Evolutionary conservation across 2,329 filamentous ascomycete genomes (phyloP).

Genomic region (Fusarium redolens): DNA sequence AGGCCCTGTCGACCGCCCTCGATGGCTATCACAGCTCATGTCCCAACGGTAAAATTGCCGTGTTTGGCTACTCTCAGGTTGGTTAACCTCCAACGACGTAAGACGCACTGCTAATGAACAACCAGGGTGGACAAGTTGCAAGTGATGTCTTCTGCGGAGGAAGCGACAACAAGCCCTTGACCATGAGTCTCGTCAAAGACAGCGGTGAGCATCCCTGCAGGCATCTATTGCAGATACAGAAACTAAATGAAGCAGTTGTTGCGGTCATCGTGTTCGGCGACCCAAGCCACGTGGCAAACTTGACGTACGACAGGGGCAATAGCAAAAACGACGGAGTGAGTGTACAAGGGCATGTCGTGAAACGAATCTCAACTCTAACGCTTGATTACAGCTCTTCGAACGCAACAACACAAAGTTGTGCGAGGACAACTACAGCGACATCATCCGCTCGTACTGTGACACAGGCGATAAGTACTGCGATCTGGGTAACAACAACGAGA

Average conservation of each 20-base stretch:
- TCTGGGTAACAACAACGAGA: constrained; percentile 42
- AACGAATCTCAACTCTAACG: constrained; percentile 19
- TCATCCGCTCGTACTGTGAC: constrained; percentile 56
- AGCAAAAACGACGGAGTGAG: constrained; percentile 53
- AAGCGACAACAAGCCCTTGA: constrained; percentile 40
- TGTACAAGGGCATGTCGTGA: constrained; percentile 1
- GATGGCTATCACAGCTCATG: constrained; percentile 50
- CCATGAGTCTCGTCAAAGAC: constrained; percentile 45
- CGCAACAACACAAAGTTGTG: constrained; percentile 51
- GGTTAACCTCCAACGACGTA: neutral
- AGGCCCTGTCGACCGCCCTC: constrained; percentile 48
- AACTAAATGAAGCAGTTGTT: constrained; percentile 49
- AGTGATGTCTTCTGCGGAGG: constrained; percentile 54
- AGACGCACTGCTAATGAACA: neutral
- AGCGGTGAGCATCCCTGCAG: constrained; percentile 44
- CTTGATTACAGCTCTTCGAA: constrained; percentile 50
- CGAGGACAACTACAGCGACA: constrained; percentile 49
- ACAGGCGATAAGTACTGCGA: constrained; percentile 56
- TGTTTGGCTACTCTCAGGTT: constrained; percentile 58
- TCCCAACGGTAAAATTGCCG: constrained; percentile 54
- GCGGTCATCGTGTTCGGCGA: constrained; percentile 56
- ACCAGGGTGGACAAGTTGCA: constrained; percentile 54
- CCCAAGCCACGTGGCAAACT: constrained; percentile 53
- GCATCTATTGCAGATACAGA: neutral
- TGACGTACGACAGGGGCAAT: constrained; percentile 52